phyloP scores from a whole-genome alignment of 1,139 yeast genomes.

The Saccharomycopsis crataegensis region DNA sequence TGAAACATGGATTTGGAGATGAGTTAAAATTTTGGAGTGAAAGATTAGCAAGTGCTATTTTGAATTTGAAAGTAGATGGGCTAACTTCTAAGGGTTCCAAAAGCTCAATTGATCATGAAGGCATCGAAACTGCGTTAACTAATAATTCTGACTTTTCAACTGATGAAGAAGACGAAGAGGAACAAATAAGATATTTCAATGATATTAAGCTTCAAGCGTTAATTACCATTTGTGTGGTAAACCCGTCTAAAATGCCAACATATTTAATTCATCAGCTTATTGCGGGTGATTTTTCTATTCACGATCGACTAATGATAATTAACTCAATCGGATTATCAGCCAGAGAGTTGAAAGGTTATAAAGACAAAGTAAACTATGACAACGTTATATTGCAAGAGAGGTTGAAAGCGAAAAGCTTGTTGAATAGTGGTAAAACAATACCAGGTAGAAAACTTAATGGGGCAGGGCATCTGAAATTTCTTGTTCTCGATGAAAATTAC shows the following conservation, averaged over 20 bases:
- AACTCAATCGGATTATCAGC: slow-evolving; percentile 53
- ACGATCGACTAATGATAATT: slow-evolving; percentile 50
- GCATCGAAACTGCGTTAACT: slow-evolving; percentile 34
- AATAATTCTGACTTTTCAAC: slow-evolving; percentile 23
- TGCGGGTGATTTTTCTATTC: slow-evolving; percentile 58
- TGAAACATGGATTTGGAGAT: slow-evolving; percentile 22
- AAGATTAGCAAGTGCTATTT: slow-evolving; percentile 8
- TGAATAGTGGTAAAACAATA: slow-evolving; percentile 4
- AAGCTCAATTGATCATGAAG: slow-evolving; percentile 19
- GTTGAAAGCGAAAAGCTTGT: background rate
- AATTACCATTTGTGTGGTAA: slow-evolving; percentile 46
- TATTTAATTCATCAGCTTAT: slow-evolving; percentile 39
- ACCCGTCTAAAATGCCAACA: slow-evolving; percentile 33
- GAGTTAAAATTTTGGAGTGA: slow-evolving; percentile 16
- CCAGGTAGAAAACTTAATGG: slow-evolving; percentile 9
- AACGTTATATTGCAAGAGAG: slow-evolving; percentile 9
- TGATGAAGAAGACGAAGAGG: slow-evolving; percentile 31
- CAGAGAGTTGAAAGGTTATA: slow-evolving; percentile 54
- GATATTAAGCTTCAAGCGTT: slow-evolving; percentile 46
- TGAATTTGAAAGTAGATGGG: slow-evolving; percentile 29
- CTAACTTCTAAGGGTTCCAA: slow-evolving; percentile 16
- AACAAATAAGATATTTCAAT: slow-evolving; percentile 6
- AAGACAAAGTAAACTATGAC: slow-evolving; percentile 31
- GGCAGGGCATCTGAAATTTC: slow-evolving; percentile 3
- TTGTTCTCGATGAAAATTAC: slow-evolving; percentile 5